Percentiles rank a stretch among this genome's conserved stretches.
Conservation (phyloP, 1,284 basidiomycete genomes). For the Ustilago loliicola region DNA sequence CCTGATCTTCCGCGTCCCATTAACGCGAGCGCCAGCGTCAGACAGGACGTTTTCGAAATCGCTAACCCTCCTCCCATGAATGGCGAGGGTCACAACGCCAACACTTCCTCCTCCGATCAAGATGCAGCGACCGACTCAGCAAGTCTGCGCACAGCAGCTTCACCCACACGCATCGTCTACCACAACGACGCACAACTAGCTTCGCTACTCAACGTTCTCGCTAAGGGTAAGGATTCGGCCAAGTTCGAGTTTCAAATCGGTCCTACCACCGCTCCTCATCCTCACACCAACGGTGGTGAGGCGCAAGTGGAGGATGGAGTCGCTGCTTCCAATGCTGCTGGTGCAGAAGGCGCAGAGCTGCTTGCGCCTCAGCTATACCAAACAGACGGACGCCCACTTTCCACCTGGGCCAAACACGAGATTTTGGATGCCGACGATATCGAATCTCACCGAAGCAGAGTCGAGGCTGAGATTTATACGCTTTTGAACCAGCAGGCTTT, state of each 20-base stretch:
- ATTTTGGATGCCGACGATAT: constrained; percentile 34
- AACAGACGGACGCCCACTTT: constrained; percentile 8
- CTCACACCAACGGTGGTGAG: not conserved
- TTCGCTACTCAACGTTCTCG: constrained; percentile 52
- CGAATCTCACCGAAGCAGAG: constrained; percentile 37
- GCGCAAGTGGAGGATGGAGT: not conserved
- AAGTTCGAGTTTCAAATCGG: constrained; percentile 60
- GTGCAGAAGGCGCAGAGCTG: not conserved
- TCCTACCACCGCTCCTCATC: constrained; percentile 7
- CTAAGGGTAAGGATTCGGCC: constrained; percentile 55
- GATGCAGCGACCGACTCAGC: constrained; percentile 20
- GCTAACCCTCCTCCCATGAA: constrained; percentile 14
- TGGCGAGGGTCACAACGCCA: not conserved
- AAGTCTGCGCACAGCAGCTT: constrained; percentile 24
- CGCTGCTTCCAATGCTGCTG: not conserved
- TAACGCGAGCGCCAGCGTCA: not conserved
- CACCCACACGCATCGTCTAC: constrained; percentile 61
- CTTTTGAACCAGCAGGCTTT: constrained; percentile 38
- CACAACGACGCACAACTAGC: constrained; percentile 63
- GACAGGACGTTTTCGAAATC: constrained; percentile 30
- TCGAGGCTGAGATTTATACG: constrained; percentile 59
- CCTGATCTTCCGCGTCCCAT: not conserved
- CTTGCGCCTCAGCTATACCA: not conserved
- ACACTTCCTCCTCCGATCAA: not conserved
- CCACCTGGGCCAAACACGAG: constrained; percentile 9